phyloP scores from a whole-genome alignment of 768 basidiomycete genomes.

The Candolleomyces eurysporus region DNA sequence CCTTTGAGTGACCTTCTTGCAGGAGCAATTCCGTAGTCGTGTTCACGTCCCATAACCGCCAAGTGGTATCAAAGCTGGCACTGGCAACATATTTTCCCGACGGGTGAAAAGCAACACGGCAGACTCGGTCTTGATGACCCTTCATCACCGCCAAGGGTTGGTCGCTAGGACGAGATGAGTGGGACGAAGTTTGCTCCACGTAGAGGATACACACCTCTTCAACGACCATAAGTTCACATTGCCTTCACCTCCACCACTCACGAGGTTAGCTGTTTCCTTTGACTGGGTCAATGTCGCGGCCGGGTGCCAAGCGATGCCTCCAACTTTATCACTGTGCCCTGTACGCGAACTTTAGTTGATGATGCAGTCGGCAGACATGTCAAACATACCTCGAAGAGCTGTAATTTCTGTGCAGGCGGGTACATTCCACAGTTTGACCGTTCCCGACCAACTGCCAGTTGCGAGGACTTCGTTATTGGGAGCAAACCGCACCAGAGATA shows the following conservation, averaged over 20 bases:
- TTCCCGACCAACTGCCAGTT: slow-evolving; percentile 96
- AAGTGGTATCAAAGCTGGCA: slow-evolving; percentile 95
- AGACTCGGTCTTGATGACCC: slow-evolving; percentile 89
- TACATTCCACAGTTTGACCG: slow-evolving; percentile 93
- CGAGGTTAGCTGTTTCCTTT: slow-evolving; percentile 73
- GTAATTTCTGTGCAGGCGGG: slow-evolving; percentile 82
- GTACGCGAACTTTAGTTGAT: slow-evolving; percentile 12
- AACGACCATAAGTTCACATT: slow-evolving; percentile 88
- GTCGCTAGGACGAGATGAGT: slow-evolving; percentile 50
- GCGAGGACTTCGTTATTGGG: slow-evolving; percentile 87
- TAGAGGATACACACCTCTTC: slow-evolving; percentile 52
- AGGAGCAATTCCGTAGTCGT: slow-evolving; percentile 78
- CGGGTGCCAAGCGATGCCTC: slow-evolving; percentile 98
- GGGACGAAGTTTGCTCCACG: background rate
- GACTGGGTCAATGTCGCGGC: slow-evolving; percentile 75
- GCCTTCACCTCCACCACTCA: slow-evolving; percentile 87
- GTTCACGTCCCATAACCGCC: slow-evolving; percentile 94
- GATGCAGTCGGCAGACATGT: background rate
- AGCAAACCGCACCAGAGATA: slow-evolving; percentile 91
- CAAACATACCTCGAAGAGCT: slow-evolving; percentile 63
- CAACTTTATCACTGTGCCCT: slow-evolving; percentile 90
- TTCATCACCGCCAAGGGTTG: slow-evolving; percentile 80
- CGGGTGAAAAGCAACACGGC: slow-evolving; percentile 94
- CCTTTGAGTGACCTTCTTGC: slow-evolving; percentile 97
- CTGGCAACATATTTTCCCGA: slow-evolving; percentile 92